These are phyloP conservation scores for Cladosporium sp. DNA, from an alignment of 2,329 filamentous ascomycete species.

Conservation along the genomic window DNA sequence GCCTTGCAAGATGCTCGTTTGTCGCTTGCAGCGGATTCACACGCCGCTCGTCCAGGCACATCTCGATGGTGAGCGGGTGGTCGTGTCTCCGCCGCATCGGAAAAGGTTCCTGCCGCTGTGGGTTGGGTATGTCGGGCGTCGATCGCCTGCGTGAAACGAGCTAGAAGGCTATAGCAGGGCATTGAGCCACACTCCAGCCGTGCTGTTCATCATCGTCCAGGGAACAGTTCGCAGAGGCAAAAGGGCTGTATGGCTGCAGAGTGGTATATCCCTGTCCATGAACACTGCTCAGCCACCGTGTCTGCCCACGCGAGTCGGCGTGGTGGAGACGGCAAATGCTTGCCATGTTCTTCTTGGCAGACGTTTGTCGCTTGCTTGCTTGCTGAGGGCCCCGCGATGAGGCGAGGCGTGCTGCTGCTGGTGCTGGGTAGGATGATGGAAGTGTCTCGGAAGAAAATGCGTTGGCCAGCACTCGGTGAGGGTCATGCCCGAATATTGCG, in stretches of 20 bases:
- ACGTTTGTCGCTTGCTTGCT: background rate
- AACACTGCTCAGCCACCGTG: constrained; percentile 6
- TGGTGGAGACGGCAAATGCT: background rate
- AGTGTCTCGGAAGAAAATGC: constrained; percentile 7
- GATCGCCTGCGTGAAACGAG: constrained; percentile 11
- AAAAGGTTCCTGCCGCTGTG: constrained; percentile 14
- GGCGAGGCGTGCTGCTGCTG: background rate
- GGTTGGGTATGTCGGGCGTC: constrained; percentile 7
- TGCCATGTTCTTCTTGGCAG: background rate
- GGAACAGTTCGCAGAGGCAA: constrained; percentile 6
- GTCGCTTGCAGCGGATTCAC: background rate
- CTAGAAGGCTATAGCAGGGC: background rate
- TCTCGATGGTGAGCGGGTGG: constrained; percentile 14
- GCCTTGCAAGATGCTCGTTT: background rate
- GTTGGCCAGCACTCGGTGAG: background rate
- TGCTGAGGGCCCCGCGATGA: background rate
- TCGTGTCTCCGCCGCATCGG: constrained; percentile 10
- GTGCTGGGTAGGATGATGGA: constrained; percentile 10
- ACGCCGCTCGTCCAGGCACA: constrained; percentile 5
- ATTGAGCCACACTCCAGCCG: constrained; percentile 13
- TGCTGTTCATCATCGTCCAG: background rate
- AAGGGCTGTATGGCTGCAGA: constrained; percentile 1
- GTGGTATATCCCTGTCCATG: constrained; percentile 1
- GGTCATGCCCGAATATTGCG: background rate
- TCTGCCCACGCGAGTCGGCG: background rate